Evolutionary conservation across 768 basidiomycete genomes (phyloP).

Genomic region (Tremella mesenterica): DNA sequence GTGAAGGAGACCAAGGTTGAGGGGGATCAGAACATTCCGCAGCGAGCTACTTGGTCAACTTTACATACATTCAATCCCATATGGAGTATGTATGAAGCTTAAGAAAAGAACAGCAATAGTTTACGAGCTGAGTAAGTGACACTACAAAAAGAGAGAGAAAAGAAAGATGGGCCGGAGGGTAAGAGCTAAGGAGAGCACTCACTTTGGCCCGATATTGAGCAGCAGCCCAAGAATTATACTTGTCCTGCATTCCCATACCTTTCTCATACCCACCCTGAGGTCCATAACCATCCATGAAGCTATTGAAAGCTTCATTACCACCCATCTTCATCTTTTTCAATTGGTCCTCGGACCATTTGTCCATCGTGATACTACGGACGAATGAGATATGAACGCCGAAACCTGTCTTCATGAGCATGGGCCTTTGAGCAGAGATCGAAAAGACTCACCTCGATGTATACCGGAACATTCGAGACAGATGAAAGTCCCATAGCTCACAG

Average conservation of each 20-base stretch:
- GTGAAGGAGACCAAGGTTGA: slow-evolving; percentile 67
- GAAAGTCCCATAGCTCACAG: slow-evolving; percentile 56
- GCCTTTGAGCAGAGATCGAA: not conserved
- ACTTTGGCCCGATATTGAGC: slow-evolving; percentile 93
- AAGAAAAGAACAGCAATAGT: not conserved
- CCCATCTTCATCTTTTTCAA: slow-evolving; percentile 72
- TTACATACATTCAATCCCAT: too few relatives aligned
- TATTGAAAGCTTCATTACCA: slow-evolving; percentile 72
- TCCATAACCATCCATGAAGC: slow-evolving; percentile 54
- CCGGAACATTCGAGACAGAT: slow-evolving; percentile 65
- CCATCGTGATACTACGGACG: slow-evolving; percentile 90
- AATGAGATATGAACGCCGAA: slow-evolving; percentile 88
- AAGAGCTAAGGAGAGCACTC: slow-evolving; percentile 15
- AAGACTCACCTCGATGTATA: slow-evolving; percentile 44
- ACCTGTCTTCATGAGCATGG: slow-evolving; percentile 68
- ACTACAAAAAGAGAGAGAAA: not conserved
- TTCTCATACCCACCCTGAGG: slow-evolving; percentile 28
- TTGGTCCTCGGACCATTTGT: slow-evolving; percentile 88
- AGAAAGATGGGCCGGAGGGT: not conserved
- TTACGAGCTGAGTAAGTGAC: not conserved
- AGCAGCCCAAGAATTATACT: slow-evolving; percentile 88
- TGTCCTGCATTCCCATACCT: slow-evolving; percentile 36
- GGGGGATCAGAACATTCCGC: slow-evolving; percentile 58
- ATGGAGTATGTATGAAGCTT: not conserved
- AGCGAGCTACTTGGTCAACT: slow-evolving; percentile 55